A percentile compares a stretch with the other conserved stretches of the same genome.
These are phyloP conservation scores for Nannochloropsis gaditana DNA, from an alignment of 108 stramenopile genomes.

Conservation along the genomic window DNA sequence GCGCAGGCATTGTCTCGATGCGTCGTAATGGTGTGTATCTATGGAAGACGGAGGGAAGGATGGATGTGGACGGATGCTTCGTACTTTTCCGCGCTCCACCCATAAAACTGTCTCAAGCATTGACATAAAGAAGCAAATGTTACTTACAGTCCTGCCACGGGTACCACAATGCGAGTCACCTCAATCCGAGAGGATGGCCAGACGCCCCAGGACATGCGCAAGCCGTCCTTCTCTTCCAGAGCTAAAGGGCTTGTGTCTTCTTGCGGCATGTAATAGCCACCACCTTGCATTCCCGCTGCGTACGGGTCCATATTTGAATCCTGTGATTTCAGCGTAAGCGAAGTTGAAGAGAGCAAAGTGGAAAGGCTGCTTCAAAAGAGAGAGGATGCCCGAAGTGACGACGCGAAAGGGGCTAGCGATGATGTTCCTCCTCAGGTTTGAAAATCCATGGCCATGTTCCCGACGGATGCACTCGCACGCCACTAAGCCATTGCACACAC, in stretches of 20 bases:
- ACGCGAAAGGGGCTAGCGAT: no score
- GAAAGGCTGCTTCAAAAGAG: no score
- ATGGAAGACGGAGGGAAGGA: neutral
- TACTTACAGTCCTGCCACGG: constrained; percentile 77
- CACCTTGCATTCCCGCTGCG: neutral
- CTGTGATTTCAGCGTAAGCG: no score
- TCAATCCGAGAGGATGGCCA: constrained; percentile 92
- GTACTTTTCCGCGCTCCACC: no score
- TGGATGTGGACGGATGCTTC: neutral
- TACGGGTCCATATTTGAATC: neutral
- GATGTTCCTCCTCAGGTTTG: no score
- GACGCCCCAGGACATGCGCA: constrained; percentile 88
- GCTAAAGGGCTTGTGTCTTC: constrained; percentile 11
- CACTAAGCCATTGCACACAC: no score
- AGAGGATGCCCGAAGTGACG: no score
- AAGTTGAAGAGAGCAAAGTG: no score
- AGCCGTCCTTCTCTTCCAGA: constrained; percentile 66
- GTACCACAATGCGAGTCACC: constrained; percentile 92
- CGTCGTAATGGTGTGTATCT: constrained; percentile 89
- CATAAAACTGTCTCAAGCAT: neutral
- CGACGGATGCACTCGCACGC: no score
- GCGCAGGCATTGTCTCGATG: constrained; percentile 66
- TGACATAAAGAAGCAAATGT: neutral
- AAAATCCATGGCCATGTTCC: no score
- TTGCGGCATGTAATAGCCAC: neutral